Evolutionary conservation across 1,284 basidiomycete genomes (phyloP).

Genomic region (Coniferiporia sulphurascens): DNA sequence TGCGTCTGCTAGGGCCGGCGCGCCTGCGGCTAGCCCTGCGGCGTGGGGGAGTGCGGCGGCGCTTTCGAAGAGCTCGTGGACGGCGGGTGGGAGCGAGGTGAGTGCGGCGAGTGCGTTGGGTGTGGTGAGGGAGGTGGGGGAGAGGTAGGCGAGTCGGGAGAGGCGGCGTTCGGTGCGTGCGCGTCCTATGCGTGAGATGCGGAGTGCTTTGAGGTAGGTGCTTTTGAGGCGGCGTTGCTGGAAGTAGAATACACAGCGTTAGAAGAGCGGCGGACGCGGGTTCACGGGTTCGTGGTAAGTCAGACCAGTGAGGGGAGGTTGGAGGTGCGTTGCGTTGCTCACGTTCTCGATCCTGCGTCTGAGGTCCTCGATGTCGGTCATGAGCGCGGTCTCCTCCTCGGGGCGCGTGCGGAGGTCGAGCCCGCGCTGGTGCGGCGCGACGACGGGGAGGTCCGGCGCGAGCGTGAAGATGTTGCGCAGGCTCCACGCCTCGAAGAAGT

Average conservation of each 20-base stretch:
- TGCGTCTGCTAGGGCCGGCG: slow-evolving; percentile 43
- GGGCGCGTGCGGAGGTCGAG: slow-evolving; percentile 46
- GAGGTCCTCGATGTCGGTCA: slow-evolving; percentile 59
- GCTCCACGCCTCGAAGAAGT: slow-evolving; percentile 77
- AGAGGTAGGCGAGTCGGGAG: slow-evolving; percentile 42
- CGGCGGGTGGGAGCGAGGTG: slow-evolving; percentile 33
- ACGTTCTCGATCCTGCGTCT: slow-evolving; percentile 56
- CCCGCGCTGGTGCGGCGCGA: slow-evolving; percentile 62
- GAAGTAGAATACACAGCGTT: slow-evolving; percentile 1
- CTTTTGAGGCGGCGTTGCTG: slow-evolving; percentile 64
- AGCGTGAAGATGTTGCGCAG: slow-evolving; percentile 73
- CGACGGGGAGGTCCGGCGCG: slow-evolving; percentile 56
- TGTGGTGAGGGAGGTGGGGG: slow-evolving; percentile 27
- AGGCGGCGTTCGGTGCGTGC: slow-evolving; percentile 40
- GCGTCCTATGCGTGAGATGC: slow-evolving; percentile 40
- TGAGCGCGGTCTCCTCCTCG: slow-evolving; percentile 50
- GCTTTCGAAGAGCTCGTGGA: slow-evolving; percentile 40
- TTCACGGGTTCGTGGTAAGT: neutral
- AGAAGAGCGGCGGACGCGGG: neutral
- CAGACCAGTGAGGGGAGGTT: slow-evolving; percentile 5
- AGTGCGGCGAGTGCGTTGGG: slow-evolving; percentile 26
- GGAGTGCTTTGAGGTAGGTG: slow-evolving; percentile 43
- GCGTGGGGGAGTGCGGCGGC: slow-evolving; percentile 48
- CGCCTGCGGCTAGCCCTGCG: slow-evolving; percentile 37
- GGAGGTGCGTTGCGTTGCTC: slow-evolving; percentile 25